A percentile compares a stretch with the other conserved stretches of the same genome.
Evolutionary conservation across 345 rosid genomes (phyloP).

Genomic region (Bruguiera parviflora): DNA sequence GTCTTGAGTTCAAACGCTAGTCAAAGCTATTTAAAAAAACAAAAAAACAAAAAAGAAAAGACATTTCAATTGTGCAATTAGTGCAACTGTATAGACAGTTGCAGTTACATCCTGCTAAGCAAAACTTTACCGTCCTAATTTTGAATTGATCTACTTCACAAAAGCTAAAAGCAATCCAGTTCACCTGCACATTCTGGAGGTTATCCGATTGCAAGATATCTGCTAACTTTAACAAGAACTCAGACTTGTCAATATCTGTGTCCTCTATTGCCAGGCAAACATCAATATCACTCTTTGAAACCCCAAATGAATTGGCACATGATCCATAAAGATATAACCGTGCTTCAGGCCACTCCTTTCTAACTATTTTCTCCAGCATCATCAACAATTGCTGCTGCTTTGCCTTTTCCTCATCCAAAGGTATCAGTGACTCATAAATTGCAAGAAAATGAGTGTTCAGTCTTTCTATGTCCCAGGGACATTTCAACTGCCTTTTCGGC

Average conservation of each 20-base stretch:
- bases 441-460: slow-evolving; percentile 52
- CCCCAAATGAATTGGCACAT: slow-evolving; percentile 93
- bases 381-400: slow-evolving; percentile 75
- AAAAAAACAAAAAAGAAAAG: too few relatives aligned
- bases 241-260: slow-evolving; percentile 55
- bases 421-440: slow-evolving; percentile 70
- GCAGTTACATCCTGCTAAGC: not conserved
- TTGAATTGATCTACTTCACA: not conserved
- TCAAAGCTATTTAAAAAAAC: too few relatives aligned
- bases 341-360: slow-evolving; percentile 89
- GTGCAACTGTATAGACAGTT: not conserved
- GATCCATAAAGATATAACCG: slow-evolving; percentile 83
- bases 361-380: slow-evolving; percentile 63
- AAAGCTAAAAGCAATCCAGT: slow-evolving; percentile 17
- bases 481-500: slow-evolving; percentile 42
- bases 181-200: slow-evolving; percentile 92
- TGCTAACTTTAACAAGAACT: slow-evolving; percentile 76
- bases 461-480: slow-evolving; percentile 63
- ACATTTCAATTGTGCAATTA: not conserved
- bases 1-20: too few relatives aligned
- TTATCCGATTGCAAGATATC: slow-evolving; percentile 74
- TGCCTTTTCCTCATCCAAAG: slow-evolving; percentile 72
- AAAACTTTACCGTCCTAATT: not conserved
- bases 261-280: slow-evolving; percentile 76
- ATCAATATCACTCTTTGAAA: slow-evolving; percentile 90